phyloP scores from a whole-genome alignment of 2,329 filamentous ascomycete genomes.

The Pezicula neosporulosa region DNA sequence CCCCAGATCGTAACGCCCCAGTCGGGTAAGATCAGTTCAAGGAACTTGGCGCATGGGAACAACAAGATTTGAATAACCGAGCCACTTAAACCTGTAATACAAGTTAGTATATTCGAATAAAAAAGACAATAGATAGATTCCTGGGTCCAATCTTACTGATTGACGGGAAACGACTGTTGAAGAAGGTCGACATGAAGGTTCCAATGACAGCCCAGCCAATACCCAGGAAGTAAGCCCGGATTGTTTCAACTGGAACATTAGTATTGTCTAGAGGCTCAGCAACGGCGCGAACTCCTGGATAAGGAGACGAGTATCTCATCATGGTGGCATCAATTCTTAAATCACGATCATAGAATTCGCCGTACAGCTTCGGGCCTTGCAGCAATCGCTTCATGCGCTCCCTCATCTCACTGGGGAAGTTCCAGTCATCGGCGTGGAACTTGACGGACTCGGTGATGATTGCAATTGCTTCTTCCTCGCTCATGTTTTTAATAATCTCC shows the following conservation, averaged over 20 bases:
- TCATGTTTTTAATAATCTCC: conserved; percentile 38
- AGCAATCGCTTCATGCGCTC: conserved; percentile 37
- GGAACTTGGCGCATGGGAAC: conserved; percentile 38
- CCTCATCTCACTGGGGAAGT: conserved; percentile 40
- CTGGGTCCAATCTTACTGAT: conserved; percentile 25
- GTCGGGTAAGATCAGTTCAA: conserved; percentile 39
- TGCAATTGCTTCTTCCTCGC: conserved; percentile 37
- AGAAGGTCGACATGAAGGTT: conserved; percentile 38
- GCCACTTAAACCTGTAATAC: conserved; percentile 7
- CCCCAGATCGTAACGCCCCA: conserved; percentile 39
- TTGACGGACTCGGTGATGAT: conserved; percentile 34
- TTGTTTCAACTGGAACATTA: conserved; percentile 35
- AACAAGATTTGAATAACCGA: conserved; percentile 36
- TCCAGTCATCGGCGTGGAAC: conserved; percentile 41
- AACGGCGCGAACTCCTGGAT: conserved; percentile 39
- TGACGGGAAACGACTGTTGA: conserved; percentile 36
- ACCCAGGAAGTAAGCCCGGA: conserved; percentile 40
- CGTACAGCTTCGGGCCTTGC: conserved; percentile 35
- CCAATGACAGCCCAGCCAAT: conserved; percentile 36
- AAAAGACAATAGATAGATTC: no score
- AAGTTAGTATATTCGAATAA: conserved; percentile 1
- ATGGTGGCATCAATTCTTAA: conserved; percentile 36
- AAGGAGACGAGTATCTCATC: conserved; percentile 35
- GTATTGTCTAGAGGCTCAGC: conserved; percentile 33
- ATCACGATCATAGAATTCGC: conserved; percentile 38